Conservation (phyloP, 2,329 filamentous ascomycete species). For the Parasarocladium wereldwijsianum region DNA sequence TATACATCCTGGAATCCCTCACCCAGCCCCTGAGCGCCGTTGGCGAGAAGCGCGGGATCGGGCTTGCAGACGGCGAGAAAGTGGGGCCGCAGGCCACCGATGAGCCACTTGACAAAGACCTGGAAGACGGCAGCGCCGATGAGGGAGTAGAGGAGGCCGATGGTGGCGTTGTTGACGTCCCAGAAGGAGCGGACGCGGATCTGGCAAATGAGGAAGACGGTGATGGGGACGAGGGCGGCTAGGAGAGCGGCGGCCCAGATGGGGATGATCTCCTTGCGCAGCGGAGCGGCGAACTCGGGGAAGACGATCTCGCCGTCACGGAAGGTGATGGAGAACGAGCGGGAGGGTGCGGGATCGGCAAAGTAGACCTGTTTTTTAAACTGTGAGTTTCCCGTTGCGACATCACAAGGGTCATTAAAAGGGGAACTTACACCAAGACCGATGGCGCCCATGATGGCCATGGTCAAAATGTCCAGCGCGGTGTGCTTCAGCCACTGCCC, state of each 20-base stretch:
- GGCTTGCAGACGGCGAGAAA: constrained; percentile 59
- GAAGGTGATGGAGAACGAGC: constrained; percentile 57
- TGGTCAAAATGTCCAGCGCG: constrained; percentile 53
- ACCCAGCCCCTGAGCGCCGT: constrained; percentile 19
- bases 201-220: constrained; percentile 50
- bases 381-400: not conserved
- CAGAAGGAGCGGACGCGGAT: constrained; percentile 54
- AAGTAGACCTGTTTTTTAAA: constrained; percentile 44
- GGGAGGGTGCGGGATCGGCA: constrained; percentile 48
- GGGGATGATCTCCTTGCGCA: constrained; percentile 55
- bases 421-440: constrained; percentile 44
- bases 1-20: constrained; percentile 45
- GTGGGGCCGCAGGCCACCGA: constrained; percentile 58
- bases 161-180: constrained; percentile 56
- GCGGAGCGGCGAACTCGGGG: constrained; percentile 55
- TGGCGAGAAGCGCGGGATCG: constrained; percentile 10
- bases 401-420: constrained; percentile 1
- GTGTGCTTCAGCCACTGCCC: constrained; percentile 57
- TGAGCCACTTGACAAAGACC: constrained; percentile 61
- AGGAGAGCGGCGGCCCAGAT: constrained; percentile 57
- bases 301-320: constrained; percentile 53
- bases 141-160: constrained; percentile 55
- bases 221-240: constrained; percentile 48
- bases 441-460: constrained; percentile 49
- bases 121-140: constrained; percentile 63